phyloP scores from a whole-genome alignment of 805 yeast genomes.

The Kazachstania africana region DNA sequence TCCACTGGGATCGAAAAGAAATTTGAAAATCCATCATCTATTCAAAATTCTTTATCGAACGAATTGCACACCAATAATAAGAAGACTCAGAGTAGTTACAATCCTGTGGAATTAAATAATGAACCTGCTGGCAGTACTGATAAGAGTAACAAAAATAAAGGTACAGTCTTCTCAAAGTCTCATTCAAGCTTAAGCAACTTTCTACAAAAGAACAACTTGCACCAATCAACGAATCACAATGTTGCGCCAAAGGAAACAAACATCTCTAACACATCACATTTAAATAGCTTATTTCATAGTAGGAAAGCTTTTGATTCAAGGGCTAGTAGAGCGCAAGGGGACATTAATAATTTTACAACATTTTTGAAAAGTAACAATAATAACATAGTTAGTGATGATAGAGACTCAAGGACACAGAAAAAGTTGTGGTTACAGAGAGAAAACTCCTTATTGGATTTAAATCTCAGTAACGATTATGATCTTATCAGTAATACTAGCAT shows the following conservation, averaged over 20 bases:
- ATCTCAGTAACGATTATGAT: constrained; percentile 21
- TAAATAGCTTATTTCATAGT: neutral
- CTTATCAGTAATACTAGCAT: constrained; percentile 33
- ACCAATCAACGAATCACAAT: no score
- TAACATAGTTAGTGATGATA: constrained; percentile 26
- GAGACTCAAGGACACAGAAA: constrained; percentile 71
- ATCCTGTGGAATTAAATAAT: neutral
- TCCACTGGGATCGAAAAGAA: constrained; percentile 40
- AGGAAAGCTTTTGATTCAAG: neutral
- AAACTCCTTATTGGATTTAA: constrained; percentile 51
- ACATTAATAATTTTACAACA: constrained; percentile 29
- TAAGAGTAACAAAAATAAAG: neutral
- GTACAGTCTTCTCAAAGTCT: constrained; percentile 17
- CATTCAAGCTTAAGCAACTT: constrained; percentile 24
- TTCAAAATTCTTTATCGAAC: constrained; percentile 21
- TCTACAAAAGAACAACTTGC: constrained; percentile 13
- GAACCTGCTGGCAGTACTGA: neutral
- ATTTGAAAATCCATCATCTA: constrained; percentile 26
- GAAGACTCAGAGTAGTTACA: neutral
- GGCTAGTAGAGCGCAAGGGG: neutral
- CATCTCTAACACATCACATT: neutral
- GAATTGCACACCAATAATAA: constrained; percentile 3
- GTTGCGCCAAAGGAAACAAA: constrained; percentile 3
- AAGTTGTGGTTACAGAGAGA: constrained; percentile 76
- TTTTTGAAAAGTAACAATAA: constrained; percentile 31